A percentile compares a stretch with the other conserved stretches of the same genome.
These are phyloP conservation scores for Neophaeococcomyces mojaviensis DNA, from an alignment of 2,329 filamentous ascomycete species.

Conservation along the genomic window DNA sequence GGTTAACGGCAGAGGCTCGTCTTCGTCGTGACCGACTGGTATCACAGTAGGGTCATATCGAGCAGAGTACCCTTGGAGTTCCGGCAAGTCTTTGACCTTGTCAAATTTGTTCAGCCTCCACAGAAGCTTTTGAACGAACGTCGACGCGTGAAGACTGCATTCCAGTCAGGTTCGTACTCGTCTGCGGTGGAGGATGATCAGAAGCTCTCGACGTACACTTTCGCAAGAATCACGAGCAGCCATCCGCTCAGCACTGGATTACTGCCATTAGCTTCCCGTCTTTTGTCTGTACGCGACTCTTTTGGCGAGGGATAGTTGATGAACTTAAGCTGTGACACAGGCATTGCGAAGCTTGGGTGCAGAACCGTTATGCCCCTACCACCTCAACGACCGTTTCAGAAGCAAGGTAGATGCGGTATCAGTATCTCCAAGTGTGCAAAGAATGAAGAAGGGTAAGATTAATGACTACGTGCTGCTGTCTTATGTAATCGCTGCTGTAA, in stretches of 20 bases:
- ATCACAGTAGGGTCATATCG: conserved; percentile 54
- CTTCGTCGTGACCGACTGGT: conserved; percentile 28
- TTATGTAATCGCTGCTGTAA: no score
- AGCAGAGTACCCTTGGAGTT: conserved; percentile 47
- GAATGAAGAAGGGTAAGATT: no score
- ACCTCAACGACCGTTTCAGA: no score
- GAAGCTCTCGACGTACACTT: neutral
- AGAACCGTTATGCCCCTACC: no score
- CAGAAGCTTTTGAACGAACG: conserved; percentile 55
- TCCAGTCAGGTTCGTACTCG: no score
- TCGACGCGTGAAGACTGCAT: conserved; percentile 31
- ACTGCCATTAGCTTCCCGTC: neutral
- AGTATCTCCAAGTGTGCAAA: no score
- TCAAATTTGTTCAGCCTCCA: conserved; percentile 66
- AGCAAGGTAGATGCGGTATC: no score
- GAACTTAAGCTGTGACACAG: conserved; percentile 5
- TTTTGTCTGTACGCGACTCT: neutral
- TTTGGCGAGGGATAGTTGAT: conserved; percentile 8
- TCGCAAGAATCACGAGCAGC: conserved; percentile 1
- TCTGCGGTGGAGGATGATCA: no score
- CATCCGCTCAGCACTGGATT: conserved; percentile 6
- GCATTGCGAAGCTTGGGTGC: neutral
- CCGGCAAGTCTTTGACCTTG: conserved; percentile 46
- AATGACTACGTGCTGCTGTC: no score
- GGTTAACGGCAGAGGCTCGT: conserved; percentile 8